Conservation (phyloP, 2,329 filamentous ascomycete genomes). For the Monilinia aucupariae region DNA sequence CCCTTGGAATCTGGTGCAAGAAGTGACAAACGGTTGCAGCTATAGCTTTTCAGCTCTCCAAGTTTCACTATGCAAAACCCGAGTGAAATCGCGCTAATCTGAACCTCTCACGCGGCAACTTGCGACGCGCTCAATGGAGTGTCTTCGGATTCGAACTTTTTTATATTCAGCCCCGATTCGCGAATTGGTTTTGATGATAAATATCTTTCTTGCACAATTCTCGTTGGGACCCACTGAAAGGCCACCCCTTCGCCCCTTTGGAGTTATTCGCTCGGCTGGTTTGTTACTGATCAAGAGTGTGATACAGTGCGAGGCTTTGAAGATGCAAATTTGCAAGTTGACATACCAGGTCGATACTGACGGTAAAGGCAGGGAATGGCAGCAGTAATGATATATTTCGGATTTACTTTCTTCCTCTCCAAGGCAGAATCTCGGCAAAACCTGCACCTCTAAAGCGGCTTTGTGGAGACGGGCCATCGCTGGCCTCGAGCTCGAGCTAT, state of each 20-base stretch:
- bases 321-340: neutral
- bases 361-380: neutral
- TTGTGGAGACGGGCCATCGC: conserved; percentile 1
- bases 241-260: neutral
- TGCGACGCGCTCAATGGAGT: neutral
- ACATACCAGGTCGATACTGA: too few relatives aligned
- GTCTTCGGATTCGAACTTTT: neutral
- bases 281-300: neutral
- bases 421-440: conserved; percentile 4
- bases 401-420: conserved; percentile 10
- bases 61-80: neutral
- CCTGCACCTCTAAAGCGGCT: conserved; percentile 5
- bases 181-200: neutral
- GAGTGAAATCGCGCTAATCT: neutral
- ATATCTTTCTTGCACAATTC: neutral
- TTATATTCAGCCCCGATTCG: neutral
- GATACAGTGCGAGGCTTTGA: neutral
- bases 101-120: neutral
- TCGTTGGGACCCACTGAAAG: neutral
- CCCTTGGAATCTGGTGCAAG: neutral
- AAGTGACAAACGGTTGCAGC: conserved; percentile 2
- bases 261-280: neutral
- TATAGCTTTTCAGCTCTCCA: conserved; percentile 4
- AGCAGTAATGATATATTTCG: neutral
- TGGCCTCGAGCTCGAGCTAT: conserved; percentile 2